Evolutionary conservation across 208 protist species (phyloP).

Genomic region (Leishmania guyanensis): DNA sequence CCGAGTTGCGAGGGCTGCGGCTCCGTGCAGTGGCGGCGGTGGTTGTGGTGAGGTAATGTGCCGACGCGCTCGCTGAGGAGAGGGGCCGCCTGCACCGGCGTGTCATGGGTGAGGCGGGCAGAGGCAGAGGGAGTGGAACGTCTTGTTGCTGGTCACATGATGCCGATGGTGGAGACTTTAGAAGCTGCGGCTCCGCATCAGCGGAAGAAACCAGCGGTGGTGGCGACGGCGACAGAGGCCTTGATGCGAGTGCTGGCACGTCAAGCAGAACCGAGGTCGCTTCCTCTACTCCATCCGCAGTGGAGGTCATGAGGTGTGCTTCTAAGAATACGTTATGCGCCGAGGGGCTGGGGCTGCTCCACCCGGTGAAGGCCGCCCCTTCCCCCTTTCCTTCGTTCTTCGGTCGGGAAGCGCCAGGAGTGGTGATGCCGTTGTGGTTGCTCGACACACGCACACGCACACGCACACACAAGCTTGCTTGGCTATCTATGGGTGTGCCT

Average conservation of each 20-base stretch:
- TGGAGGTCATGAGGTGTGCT: background rate
- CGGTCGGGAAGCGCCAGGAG: background rate
- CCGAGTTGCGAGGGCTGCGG: background rate
- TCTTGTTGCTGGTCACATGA: background rate
- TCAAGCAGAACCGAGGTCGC: background rate
- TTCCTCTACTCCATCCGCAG: background rate
- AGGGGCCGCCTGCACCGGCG: background rate
- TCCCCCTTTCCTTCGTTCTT: background rate
- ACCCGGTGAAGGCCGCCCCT: background rate
- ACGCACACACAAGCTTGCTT: too few species aligned
- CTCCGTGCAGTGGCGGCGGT: background rate
- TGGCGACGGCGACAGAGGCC: background rate
- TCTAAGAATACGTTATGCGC: background rate
- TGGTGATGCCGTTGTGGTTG: background rate
- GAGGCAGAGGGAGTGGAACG: background rate
- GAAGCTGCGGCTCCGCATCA: background rate
- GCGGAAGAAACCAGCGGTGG: background rate
- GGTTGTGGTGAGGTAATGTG: slow-evolving; percentile 11
- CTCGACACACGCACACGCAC: too few species aligned
- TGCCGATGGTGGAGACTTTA: background rate
- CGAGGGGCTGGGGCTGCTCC: background rate
- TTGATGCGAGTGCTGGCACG: background rate
- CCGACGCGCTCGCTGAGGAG: background rate
- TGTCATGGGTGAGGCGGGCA: slow-evolving; percentile 6
- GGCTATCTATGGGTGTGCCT: too few species aligned